Conservation (phyloP, 2,329 filamentous ascomycete genomes). For the Pseudomassariella vexata region DNA sequence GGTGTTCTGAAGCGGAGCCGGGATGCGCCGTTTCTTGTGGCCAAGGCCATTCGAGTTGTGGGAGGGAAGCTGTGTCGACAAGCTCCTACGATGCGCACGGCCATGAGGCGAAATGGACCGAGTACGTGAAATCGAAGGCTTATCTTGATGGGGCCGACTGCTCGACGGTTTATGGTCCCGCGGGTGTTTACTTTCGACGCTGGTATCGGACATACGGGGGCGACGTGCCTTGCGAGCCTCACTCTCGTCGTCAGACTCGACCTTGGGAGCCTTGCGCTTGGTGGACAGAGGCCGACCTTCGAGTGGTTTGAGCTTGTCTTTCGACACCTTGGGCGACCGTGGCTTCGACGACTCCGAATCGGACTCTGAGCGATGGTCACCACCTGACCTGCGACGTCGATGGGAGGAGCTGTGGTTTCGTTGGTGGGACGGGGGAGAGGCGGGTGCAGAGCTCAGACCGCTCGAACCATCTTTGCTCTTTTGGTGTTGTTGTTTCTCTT, state of each 20-base stretch:
- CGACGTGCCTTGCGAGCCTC: constrained; percentile 49
- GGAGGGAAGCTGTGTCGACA: constrained; percentile 56
- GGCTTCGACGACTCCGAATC: constrained; percentile 48
- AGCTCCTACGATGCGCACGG: constrained; percentile 55
- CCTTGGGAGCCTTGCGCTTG: constrained; percentile 49
- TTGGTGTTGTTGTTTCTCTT: constrained; percentile 27
- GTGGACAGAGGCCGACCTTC: constrained; percentile 41
- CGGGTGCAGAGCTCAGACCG: constrained; percentile 53
- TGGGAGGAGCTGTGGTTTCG: constrained; percentile 20
- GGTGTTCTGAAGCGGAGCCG: constrained; percentile 54
- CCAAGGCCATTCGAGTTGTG: constrained; percentile 43
- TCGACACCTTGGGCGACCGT: constrained; percentile 37
- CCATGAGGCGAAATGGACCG: constrained; percentile 56
- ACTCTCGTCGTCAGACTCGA: constrained; percentile 53
- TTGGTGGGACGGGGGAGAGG: constrained; percentile 43
- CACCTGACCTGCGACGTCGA: constrained; percentile 32
- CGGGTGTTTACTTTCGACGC: constrained; percentile 26
- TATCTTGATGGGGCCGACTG: constrained; percentile 26
- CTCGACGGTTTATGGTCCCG: constrained; percentile 25
- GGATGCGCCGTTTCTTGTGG: constrained; percentile 56
- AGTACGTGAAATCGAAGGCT: constrained; percentile 24
- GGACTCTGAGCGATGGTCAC: constrained; percentile 42
- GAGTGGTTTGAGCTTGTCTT: constrained; percentile 41
- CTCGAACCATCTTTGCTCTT: constrained; percentile 47
- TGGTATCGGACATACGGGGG: constrained; percentile 42